Conservation (phyloP, 495 filamentous ascomycete genomes). For the Oleoguttula mirabilis region DNA sequence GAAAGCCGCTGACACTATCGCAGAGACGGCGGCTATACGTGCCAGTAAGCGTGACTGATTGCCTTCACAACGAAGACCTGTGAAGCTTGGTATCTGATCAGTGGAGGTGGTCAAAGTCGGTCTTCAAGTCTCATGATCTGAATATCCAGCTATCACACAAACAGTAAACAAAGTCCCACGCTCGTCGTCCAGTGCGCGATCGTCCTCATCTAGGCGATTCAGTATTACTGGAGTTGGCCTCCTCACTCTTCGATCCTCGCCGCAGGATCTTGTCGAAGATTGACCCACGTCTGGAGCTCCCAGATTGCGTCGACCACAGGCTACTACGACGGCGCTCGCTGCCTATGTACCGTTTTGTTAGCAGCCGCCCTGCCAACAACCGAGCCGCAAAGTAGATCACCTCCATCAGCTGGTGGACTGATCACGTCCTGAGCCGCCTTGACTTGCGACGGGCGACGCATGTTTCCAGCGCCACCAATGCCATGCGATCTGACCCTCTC, state of each 20-base stretch:
- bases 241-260: slow-evolving; percentile 8
- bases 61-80: too few relatives aligned
- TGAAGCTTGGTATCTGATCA: background rate
- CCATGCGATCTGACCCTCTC: slow-evolving; percentile 14
- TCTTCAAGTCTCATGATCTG: background rate
- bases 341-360: background rate
- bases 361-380: background rate
- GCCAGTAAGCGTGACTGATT: slow-evolving; percentile 1
- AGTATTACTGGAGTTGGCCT: background rate
- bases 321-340: slow-evolving; percentile 8
- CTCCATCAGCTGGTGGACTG: background rate
- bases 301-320: slow-evolving; percentile 5
- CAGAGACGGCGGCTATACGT: slow-evolving; percentile 13
- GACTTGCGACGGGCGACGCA: slow-evolving; percentile 13
- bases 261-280: slow-evolving; percentile 12
- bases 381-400: background rate
- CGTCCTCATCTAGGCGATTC: too few relatives aligned
- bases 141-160: background rate
- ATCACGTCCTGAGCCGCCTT: background rate
- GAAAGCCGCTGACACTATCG: background rate
- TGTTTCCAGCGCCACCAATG: slow-evolving; percentile 17
- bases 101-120: background rate
- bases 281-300: slow-evolving; percentile 5
- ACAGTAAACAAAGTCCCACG: background rate
- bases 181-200: background rate